Conservation (phyloP, 2,329 filamentous ascomycete species). For the Curvularia hawaiiensis region DNA sequence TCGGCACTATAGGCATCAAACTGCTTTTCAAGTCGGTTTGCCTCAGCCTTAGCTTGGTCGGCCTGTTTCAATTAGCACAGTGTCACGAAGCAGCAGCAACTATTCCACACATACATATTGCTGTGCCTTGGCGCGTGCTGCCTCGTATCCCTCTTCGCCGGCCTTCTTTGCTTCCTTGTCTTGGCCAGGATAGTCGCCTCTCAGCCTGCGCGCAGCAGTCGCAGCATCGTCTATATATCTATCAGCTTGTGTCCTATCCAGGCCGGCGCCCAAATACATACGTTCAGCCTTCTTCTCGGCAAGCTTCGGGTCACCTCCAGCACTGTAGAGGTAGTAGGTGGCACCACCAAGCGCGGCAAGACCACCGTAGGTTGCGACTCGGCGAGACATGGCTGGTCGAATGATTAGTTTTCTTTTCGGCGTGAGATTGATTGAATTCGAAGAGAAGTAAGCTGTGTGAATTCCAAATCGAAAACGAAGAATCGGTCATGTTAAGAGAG, state of each 20-base stretch:
- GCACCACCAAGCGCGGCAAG: constrained; percentile 62
- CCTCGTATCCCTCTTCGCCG: constrained; percentile 56
- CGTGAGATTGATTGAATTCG: constrained; percentile 8
- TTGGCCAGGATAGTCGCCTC: constrained; percentile 67
- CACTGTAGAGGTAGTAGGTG: constrained; percentile 88
- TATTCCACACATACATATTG: constrained; percentile 32
- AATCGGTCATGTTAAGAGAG: constrained; percentile 14
- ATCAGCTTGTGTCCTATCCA: constrained; percentile 12
- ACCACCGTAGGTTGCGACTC: constrained; percentile 37
- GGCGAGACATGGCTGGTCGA: constrained; percentile 36
- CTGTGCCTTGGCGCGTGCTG: constrained; percentile 54
- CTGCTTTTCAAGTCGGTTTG: constrained; percentile 67
- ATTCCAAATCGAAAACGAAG: constrained; percentile 12
- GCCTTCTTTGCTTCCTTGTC: constrained; percentile 68
- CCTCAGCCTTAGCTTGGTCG: constrained; percentile 53
- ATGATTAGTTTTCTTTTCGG: constrained; percentile 1
- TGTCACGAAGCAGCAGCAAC: not conserved
- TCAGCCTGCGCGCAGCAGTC: constrained; percentile 69
- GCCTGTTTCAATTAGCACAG: constrained; percentile 38
- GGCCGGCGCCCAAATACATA: constrained; percentile 53
- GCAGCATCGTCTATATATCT: constrained; percentile 72
- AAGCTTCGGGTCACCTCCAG: constrained; percentile 78
- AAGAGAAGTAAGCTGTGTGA: constrained; percentile 9
- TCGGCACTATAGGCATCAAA: constrained; percentile 58
- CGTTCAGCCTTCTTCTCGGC: constrained; percentile 89